A percentile compares a stretch with the other conserved stretches of the same genome.
Evolutionary conservation across 176 grass and related monocot species (phyloP).

Genomic region (Olyra latifolia): DNA sequence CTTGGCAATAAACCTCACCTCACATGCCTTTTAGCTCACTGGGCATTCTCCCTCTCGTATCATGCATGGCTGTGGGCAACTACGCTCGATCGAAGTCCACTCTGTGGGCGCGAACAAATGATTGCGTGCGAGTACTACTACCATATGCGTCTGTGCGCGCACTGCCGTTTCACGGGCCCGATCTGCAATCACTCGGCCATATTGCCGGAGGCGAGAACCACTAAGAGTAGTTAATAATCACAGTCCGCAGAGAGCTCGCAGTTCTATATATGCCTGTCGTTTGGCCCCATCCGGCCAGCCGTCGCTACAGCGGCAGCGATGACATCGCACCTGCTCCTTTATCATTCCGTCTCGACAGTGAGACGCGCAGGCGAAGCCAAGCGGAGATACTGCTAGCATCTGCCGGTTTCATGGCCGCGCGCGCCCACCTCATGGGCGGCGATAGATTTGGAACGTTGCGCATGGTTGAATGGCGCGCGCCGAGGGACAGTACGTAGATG

Average conservation of each 20-base stretch:
- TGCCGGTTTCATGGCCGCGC: neutral
- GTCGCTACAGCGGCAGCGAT: neutral
- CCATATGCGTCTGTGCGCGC: neutral
- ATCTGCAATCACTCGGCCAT: neutral
- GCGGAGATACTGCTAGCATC: neutral
- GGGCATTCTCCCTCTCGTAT: neutral
- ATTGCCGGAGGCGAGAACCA: neutral
- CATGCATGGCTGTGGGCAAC: neutral
- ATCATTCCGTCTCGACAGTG: neutral
- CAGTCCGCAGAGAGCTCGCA: neutral
- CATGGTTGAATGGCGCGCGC: no score
- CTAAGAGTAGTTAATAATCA: no score
- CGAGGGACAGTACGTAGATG: neutral
- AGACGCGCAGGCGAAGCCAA: slow-evolving; percentile 12
- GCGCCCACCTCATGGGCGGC: slow-evolving; percentile 7
- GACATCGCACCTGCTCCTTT: slow-evolving; percentile 18
- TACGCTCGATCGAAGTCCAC: neutral
- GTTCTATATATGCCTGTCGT: slow-evolving; percentile 1
- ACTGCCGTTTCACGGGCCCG: neutral
- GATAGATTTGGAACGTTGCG: slow-evolving; percentile 11
- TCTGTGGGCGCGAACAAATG: neutral
- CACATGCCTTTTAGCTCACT: neutral
- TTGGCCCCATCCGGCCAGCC: neutral
- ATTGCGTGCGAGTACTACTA: neutral
- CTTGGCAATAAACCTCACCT: neutral